Base-by-base conservation (phyloP, 768 basidiomycete species). In the Macrolepiota albuminosa region DNA sequence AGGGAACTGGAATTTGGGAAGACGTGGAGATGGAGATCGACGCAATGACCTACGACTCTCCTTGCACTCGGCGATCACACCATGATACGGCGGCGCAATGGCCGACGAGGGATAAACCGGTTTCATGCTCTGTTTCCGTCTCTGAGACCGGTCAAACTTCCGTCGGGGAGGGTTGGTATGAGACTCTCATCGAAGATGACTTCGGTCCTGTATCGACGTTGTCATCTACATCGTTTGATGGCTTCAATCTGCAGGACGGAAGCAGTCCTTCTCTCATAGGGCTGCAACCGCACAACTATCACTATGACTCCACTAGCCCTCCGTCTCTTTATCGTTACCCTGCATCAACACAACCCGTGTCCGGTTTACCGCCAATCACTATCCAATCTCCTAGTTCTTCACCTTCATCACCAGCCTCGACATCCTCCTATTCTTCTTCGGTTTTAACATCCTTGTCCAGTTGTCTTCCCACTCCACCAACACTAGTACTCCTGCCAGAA, bases 401-500 rank as follows among this genome's bases (percentile, higher is more conserved):
- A 14, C 24, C 64, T 29, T 60, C 66, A 46, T 69, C 68, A 34
- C 58, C 66, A 56, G 57, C 64, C 43, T 64, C 64, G 29, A 61
- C 62, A 55, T 66, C 68, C 31, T 63, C 70, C 43, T 71, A 72
- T 31, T 55, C 59, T 47, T 56, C 55, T 40, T 43, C 51, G 49
- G 52, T 40, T 45, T 65, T 55, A 58, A 50, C 45, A 53, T 64
- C 54, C 60, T 66, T 48, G 14, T 36, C 46, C 14, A 45, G 49
- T 45, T 56, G 13, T 24, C 59, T 54, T 49, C 54, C 59, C 34
- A 61, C 62, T 24, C 58, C 63, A 29, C 68, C 70, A 26, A 69
- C 78, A 56, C 72, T 74, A 56, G 49, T 60, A 6, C 40, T 51
- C 14, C 54, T 60, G 37, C 59, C 59, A 11, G 59, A 60, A 43